These are phyloP conservation scores for Eucommia ulmoides DNA, from an alignment of 257 asterid species.

Conservation along the genomic window DNA sequence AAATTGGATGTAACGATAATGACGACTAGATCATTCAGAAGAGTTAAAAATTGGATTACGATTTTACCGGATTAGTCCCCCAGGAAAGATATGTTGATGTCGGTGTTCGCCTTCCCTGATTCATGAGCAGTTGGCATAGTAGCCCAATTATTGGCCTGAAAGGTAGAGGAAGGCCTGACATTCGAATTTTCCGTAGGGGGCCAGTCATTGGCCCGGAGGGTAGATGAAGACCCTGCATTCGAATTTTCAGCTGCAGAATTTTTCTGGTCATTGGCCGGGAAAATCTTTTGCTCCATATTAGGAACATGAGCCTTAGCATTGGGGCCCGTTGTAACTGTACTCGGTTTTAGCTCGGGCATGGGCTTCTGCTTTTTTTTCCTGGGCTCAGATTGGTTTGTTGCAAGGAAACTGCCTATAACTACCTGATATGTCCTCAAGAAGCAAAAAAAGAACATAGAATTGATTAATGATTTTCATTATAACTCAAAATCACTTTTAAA, in stretches of 20 bases:
- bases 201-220: too few relatives aligned
- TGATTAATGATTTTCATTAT: too few relatives aligned
- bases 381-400: conserved; percentile 36
- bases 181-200: too few relatives aligned
- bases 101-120: conserved; percentile 40
- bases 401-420: conserved; percentile 69
- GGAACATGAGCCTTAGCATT: conserved; percentile 19
- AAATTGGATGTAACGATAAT: too few relatives aligned
- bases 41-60: too few relatives aligned
- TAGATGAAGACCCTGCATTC: too few relatives aligned
- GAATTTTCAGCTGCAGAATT: conserved; percentile 9
- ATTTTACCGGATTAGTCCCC: conserved; percentile 35
- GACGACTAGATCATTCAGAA: too few relatives aligned
- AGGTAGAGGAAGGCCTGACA: conserved; percentile 21
- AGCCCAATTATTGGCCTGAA: conserved; percentile 39
- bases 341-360: conserved; percentile 12
- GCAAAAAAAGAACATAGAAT: too few relatives aligned
- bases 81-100: conserved; percentile 62
- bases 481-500: too few relatives aligned
- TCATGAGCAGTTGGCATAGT: conserved; percentile 28
- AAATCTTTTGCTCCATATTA: conserved; percentile 20
- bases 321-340: conserved; percentile 15
- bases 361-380: conserved; percentile 60
- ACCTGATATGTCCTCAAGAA: conserved; percentile 48
- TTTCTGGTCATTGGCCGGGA: conserved; percentile 15